phyloP scores from a whole-genome alignment of 2,329 filamentous ascomycete genomes.

The Fusarium penzigii region DNA sequence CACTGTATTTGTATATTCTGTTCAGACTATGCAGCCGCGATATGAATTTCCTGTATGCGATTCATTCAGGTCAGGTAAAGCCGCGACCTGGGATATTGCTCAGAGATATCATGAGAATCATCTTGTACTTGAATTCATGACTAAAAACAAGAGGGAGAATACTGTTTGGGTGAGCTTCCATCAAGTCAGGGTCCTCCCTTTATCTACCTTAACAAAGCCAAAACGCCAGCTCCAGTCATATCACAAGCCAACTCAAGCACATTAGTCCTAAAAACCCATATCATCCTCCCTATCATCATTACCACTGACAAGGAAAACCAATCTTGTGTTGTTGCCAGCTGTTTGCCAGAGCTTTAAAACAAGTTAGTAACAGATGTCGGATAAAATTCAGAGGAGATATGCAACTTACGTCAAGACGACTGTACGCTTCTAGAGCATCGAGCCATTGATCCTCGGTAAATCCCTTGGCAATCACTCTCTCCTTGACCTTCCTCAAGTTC shows the following conservation, averaged over 20 bases:
- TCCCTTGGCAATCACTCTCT: slow-evolving; percentile 91
- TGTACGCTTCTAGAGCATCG: slow-evolving; percentile 85
- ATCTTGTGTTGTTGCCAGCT: slow-evolving; percentile 65
- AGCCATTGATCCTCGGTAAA: slow-evolving; percentile 95
- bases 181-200: slow-evolving; percentile 10
- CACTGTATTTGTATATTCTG: not conserved
- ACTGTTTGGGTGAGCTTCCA: slow-evolving; percentile 11
- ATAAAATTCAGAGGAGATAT: not conserved
- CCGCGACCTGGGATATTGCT: too few relatives aligned
- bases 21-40: not conserved
- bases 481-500: slow-evolving; percentile 84
- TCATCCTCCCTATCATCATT: slow-evolving; percentile 51
- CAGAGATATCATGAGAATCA: not conserved
- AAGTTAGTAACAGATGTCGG: slow-evolving; percentile 38
- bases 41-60: too few relatives aligned
- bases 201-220: slow-evolving; percentile 27
- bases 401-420: slow-evolving; percentile 78
- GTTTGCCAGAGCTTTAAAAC: slow-evolving; percentile 73
- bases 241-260: slow-evolving; percentile 22
- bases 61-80: too few relatives aligned
- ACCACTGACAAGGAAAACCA: slow-evolving; percentile 68
- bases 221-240: slow-evolving; percentile 34
- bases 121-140: slow-evolving; percentile 2
- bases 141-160: not conserved
- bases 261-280: slow-evolving; percentile 41